These are phyloP conservation scores for Linderniella brevidens DNA, from an alignment of 257 asterid species.

Conservation along the genomic window DNA sequence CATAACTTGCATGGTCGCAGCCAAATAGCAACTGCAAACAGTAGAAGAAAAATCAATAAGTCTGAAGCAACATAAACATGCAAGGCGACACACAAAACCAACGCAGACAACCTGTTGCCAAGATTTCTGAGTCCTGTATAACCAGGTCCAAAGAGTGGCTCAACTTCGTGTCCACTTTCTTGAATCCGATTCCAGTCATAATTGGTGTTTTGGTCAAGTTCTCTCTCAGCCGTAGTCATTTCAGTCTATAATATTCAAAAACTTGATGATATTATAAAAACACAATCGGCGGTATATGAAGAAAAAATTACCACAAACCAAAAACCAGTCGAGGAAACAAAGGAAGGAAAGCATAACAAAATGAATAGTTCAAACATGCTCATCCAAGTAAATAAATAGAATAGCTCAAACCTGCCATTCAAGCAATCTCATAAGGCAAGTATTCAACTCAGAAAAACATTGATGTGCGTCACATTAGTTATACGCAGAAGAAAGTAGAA, in stretches of 20 bases:
- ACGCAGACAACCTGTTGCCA: constrained; percentile 66
- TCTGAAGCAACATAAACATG: constrained; percentile 6
- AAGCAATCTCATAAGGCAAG: no score
- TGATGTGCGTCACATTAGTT: no score
- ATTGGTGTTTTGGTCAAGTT: constrained; percentile 88
- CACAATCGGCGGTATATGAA: neutral
- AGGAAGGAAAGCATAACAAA: no score
- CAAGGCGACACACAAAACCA: constrained; percentile 3
- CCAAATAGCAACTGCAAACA: constrained; percentile 84
- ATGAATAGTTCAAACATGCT: no score
- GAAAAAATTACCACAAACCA: neutral
- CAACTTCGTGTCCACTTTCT: constrained; percentile 83
- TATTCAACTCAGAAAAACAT: no score
- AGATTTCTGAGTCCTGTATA: constrained; percentile 94
- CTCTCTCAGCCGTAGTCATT: constrained; percentile 98
- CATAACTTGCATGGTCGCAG: constrained; percentile 92
- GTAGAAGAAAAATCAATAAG: constrained; percentile 9
- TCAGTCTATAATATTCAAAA: constrained; percentile 48
- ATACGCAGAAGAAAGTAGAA: no score
- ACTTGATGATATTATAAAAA: neutral
- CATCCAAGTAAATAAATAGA: no score
- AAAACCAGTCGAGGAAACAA: no score
- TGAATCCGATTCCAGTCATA: constrained; percentile 98
- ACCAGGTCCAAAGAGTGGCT: constrained; percentile 89
- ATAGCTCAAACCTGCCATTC: no score